Percentiles rank a stretch among this genome's conserved stretches.
phyloP scores from a whole-genome alignment of 148 eudicot genomes.

The Heliosperma pusillum region DNA sequence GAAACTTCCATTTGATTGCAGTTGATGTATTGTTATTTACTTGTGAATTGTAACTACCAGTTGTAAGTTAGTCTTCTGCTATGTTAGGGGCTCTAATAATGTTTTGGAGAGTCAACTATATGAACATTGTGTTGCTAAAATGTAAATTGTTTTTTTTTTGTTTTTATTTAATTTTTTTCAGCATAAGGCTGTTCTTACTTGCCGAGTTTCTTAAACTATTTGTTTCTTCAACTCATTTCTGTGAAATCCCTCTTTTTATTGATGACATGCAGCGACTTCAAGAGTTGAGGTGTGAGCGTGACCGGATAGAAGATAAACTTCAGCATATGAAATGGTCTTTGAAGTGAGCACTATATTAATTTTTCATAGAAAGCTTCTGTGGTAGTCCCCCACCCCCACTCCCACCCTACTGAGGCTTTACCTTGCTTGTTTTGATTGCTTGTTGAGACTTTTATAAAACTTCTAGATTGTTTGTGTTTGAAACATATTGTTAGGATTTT shows the following conservation, averaged over 20 bases:
- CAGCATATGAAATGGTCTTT: slow-evolving; percentile 89
- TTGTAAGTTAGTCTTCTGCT: not conserved
- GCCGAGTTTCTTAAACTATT: not conserved
- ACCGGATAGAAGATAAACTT: slow-evolving; percentile 69
- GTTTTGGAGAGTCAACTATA: not conserved
- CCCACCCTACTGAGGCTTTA: not conserved
- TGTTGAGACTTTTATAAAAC: no score
- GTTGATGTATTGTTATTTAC: not conserved
- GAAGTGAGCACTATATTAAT: slow-evolving; percentile 37
- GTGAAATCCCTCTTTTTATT: not conserved
- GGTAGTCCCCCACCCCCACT: not conserved
- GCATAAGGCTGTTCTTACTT: not conserved
- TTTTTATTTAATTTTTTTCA: no score
- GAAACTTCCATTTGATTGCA: not conserved
- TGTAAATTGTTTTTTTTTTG: not conserved
- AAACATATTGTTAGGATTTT: no score
- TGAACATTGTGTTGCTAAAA: not conserved
- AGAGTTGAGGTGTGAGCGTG: slow-evolving; percentile 68
- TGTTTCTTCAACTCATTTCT: not conserved
- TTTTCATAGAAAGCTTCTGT: not conserved
- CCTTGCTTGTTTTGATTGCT: not conserved
- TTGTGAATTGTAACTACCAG: not conserved
- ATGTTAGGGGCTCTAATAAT: not conserved
- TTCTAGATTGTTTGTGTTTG: no score
- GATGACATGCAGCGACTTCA: slow-evolving; percentile 62